phyloP scores from a whole-genome alignment of 2,329 filamentous ascomycete species.

The Coniochaeta sp. region DNA sequence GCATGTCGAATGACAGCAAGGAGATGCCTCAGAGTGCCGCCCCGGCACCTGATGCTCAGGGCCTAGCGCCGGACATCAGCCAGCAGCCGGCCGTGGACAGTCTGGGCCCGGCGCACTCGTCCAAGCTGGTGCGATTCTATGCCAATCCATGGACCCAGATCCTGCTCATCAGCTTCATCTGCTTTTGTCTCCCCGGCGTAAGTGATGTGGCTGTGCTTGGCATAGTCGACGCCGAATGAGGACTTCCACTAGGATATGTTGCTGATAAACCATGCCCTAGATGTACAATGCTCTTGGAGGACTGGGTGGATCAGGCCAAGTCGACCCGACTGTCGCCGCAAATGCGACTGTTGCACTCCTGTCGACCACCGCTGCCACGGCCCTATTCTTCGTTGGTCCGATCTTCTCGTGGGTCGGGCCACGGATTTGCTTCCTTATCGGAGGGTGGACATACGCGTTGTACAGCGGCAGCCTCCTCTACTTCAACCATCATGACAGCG shows the following conservation, averaged over 20 bases:
- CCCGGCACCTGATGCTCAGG: neutral
- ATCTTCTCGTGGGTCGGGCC: constrained; percentile 35
- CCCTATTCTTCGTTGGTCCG: constrained; percentile 35
- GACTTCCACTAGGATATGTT: neutral
- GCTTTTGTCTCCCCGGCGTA: constrained; percentile 39
- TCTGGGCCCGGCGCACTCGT: constrained; percentile 8
- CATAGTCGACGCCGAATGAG: neutral
- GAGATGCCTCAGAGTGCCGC: neutral
- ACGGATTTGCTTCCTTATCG: constrained; percentile 32
- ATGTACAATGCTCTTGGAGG: constrained; percentile 41
- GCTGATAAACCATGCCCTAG: constrained; percentile 14
- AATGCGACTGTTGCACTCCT: constrained; percentile 37
- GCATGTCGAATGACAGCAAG: constrained; percentile 1
- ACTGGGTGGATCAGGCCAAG: constrained; percentile 37
- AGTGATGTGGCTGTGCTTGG: constrained; percentile 13
- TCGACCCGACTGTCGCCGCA: constrained; percentile 35
- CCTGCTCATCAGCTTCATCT: constrained; percentile 39
- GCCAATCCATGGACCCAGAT: constrained; percentile 40
- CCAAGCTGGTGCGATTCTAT: constrained; percentile 23
- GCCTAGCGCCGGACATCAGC: neutral
- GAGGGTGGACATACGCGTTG: constrained; percentile 37
- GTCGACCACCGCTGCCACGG: constrained; percentile 32
- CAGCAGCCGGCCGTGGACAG: neutral
- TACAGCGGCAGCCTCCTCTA: constrained; percentile 36
- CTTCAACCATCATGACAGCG: constrained; percentile 32